A percentile compares a stretch with the other conserved stretches of the same genome.
Evolutionary conservation across 78 protist genomes (phyloP).

Genomic region (Dictyostelium discoideum): DNA sequence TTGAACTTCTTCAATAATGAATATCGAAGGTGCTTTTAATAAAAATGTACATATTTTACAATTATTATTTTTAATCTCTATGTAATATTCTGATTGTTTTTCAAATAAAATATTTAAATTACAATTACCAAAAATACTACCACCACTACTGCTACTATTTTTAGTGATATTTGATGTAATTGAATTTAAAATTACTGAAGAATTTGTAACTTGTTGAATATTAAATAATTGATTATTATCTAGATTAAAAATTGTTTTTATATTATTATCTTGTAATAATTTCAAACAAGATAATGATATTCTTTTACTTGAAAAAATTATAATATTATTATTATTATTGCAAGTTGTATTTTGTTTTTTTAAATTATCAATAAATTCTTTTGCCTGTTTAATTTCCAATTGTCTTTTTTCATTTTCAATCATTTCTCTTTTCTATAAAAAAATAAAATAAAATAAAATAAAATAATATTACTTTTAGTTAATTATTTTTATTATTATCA

Average conservation of each 20-base stretch:
- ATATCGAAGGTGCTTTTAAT: constrained; percentile 44
- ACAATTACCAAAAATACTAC: neutral
- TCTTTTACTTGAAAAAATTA: constrained; percentile 35
- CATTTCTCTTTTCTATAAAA: neutral
- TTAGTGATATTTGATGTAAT: neutral
- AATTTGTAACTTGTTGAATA: neutral
- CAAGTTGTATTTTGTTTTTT: neutral
- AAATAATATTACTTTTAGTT: too few species aligned
- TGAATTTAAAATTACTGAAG: neutral
- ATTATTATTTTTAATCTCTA: constrained; percentile 10
- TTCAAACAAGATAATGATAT: constrained; percentile 24
- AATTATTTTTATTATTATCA: too few species aligned
- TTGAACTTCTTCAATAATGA: constrained; percentile 55
- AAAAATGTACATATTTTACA: constrained; percentile 16
- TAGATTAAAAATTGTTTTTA: neutral
- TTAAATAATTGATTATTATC: neutral
- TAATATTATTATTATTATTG: neutral
- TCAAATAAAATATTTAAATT: neutral
- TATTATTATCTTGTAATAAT: constrained; percentile 6
- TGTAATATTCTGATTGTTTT: constrained; percentile 35
- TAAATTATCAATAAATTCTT: neutral
- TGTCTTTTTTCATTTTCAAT: constrained; percentile 33
- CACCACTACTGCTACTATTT: neutral
- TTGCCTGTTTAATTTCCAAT: constrained; percentile 9
- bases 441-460: neutral